Percentiles rank a stretch among this genome's conserved stretches.
phyloP scores from a whole-genome alignment of 148 eudicot genomes.

The Arbutus unedo region DNA sequence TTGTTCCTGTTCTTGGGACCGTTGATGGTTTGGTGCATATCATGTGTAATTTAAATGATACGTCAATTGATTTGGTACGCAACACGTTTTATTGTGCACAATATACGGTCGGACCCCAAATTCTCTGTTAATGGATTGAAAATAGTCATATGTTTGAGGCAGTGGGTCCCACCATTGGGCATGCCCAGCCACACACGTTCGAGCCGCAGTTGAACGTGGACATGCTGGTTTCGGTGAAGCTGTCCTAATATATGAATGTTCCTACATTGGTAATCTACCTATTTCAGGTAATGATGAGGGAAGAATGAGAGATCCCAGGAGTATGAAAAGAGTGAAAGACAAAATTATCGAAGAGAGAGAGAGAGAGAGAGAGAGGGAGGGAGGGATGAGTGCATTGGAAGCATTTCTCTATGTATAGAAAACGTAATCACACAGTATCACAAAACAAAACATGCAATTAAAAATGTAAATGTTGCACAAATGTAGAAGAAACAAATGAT shows the following conservation, averaged over 20 bases:
- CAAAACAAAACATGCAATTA: not conserved
- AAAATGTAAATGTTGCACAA: not conserved
- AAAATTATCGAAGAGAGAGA: constrained; percentile 19
- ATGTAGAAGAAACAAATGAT: not conserved
- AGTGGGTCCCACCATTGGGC: not conserved
- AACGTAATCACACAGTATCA: no score
- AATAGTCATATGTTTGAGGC: no score
- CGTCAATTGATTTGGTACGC: no score
- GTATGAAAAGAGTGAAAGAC: constrained; percentile 22
- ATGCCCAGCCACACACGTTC: not conserved
- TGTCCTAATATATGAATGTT: not conserved
- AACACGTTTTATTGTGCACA: no score
- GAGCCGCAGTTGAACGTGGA: constrained; percentile 1
- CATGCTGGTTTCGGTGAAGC: constrained; percentile 11
- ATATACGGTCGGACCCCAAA: no score
- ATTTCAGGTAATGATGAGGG: constrained; percentile 17
- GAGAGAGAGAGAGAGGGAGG: not conserved
- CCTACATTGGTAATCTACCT: not conserved
- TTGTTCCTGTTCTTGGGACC: no score
- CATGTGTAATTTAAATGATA: no score
- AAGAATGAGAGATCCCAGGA: constrained; percentile 24
- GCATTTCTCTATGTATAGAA: not conserved
- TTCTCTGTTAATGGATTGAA: no score
- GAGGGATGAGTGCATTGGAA: constrained; percentile 2
- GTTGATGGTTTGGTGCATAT: no score